Evolutionary conservation across 192 early-diverging fungal species (phyloP), one percentile per base, ranked within the genome.

Genomic region (Umbelopsis isabellina): DNA sequence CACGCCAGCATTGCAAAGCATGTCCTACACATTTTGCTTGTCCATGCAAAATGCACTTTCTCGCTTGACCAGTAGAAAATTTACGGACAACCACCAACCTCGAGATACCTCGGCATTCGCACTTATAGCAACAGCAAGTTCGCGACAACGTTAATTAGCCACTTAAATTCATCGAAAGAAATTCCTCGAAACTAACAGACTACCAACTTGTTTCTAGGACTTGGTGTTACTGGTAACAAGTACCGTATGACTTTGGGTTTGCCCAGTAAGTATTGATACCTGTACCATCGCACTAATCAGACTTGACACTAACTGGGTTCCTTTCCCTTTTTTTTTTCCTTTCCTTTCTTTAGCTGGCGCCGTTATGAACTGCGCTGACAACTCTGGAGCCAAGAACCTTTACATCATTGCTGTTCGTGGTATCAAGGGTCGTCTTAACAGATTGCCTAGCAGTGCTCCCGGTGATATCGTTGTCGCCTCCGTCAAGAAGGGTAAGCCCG

Each of bases 401-500:
- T 97, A 98, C 91, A 90, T 99, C 78, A 97, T 99, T 79, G 91
- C 96, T 77, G 98, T 99, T 81, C 89, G 89, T 78, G 94, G 95
- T 69, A 94, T 98, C 79, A 91, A 94, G 85, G 95, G 92, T 74
- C 92, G 96, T 82, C 87, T 99, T 44, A 97, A 95, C 92, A 89
- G 96, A 84, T 90, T 99, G 71, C 98, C 98, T 51, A 93, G 96
- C 74, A 96, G 93, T 84, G 95, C 94, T 87, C 92, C 92, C 75
- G 98, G 98, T 84, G 98, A 99, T 89, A 98, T 99, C 94, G 90
- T 99, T 69, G 87, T 98, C 72, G 96, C 97, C 77, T 96, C 98
- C 74, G 98, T 99, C 84, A 95, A 98, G 88, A 99, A 99, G 94
- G 98, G 98, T 82, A 99, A 99, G 91, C 98, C 98, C 73, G 98